Evolutionary conservation across 169 alveolate species (phyloP).

Genomic region (Plasmodium cynomolgi): DNA sequence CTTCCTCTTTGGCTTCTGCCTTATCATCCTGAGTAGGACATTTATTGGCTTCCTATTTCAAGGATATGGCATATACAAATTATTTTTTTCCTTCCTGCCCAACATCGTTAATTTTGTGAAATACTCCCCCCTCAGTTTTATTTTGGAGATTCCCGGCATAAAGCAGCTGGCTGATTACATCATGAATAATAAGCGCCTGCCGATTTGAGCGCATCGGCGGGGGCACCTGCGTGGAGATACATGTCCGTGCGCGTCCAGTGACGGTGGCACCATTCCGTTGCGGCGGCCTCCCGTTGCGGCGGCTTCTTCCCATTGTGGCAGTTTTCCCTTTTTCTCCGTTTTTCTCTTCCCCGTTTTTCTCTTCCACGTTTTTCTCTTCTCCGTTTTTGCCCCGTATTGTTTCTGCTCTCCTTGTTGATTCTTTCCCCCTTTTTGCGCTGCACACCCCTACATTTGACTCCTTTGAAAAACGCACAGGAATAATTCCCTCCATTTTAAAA

Average conservation of each 20-base stretch:
- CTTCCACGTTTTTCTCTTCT: not conserved
- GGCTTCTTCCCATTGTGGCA: not conserved
- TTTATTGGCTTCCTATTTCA: conserved; percentile 78
- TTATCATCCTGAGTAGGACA: conserved; percentile 63
- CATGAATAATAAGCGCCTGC: conserved; percentile 30
- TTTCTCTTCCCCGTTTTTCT: too few species aligned
- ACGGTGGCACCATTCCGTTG: not conserved
- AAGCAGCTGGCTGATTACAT: conserved; percentile 33
- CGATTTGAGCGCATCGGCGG: conserved; percentile 1
- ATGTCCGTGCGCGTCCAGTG: not conserved
- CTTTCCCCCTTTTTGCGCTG: not conserved
- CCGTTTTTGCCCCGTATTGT: not conserved
- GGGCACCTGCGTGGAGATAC: not conserved
- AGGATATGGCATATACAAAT: conserved; percentile 76
- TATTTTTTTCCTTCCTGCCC: conserved; percentile 83
- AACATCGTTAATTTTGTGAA: conserved; percentile 77
- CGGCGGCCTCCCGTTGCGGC: too few species aligned
- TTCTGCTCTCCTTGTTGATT: not conserved
- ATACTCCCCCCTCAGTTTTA: conserved; percentile 78
- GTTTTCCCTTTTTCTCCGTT: not conserved
- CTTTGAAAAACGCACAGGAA: not conserved
- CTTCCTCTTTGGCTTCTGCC: conserved; percentile 76
- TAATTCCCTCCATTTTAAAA: not conserved
- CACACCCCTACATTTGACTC: not conserved
- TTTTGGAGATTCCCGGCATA: conserved; percentile 52